Conservation (phyloP, 2,329 filamentous ascomycete species). For the Xylaria arbuscula region DNA sequence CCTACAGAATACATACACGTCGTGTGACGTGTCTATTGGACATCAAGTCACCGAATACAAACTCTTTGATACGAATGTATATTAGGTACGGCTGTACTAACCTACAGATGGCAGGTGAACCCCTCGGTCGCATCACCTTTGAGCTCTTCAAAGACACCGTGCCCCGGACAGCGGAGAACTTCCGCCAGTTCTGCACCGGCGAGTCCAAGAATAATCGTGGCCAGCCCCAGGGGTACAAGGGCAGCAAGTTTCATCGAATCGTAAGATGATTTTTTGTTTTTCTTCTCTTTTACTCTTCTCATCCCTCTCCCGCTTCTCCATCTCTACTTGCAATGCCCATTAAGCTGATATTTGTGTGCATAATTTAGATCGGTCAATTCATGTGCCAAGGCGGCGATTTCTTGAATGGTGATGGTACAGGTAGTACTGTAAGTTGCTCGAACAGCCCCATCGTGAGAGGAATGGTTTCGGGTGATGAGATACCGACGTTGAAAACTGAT, state of each 20-base stretch:
- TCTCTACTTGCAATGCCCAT: neutral
- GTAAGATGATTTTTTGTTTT: slow-evolving; percentile 64
- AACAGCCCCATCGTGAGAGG: neutral
- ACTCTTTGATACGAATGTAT: neutral
- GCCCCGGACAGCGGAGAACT: slow-evolving; percentile 93
- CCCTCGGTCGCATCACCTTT: slow-evolving; percentile 87
- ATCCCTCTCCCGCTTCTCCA: neutral
- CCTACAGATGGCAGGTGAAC: slow-evolving; percentile 71
- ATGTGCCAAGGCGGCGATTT: slow-evolving; percentile 99
- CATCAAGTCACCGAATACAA: neutral
- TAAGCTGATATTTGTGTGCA: neutral
- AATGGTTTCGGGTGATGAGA: neutral
- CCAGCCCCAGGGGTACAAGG: slow-evolving; percentile 91
- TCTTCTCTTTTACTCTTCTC: neutral
- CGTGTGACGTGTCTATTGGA: neutral
- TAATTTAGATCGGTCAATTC: slow-evolving; percentile 85
- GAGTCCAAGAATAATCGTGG: slow-evolving; percentile 84
- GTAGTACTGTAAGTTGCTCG: slow-evolving; percentile 65
- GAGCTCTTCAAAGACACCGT: slow-evolving; percentile 88
- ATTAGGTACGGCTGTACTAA: neutral
- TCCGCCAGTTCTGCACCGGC: slow-evolving; percentile 95
- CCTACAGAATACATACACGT: neutral
- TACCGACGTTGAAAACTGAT: neutral
- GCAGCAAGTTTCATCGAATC: slow-evolving; percentile 92
- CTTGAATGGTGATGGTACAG: slow-evolving; percentile 90